A percentile compares a stretch with the other conserved stretches of the same genome.
These are phyloP conservation scores for sweet orange (Citrus sinensis) DNA, from an alignment of 345 rosid species.

Conservation along the genomic window DNA sequence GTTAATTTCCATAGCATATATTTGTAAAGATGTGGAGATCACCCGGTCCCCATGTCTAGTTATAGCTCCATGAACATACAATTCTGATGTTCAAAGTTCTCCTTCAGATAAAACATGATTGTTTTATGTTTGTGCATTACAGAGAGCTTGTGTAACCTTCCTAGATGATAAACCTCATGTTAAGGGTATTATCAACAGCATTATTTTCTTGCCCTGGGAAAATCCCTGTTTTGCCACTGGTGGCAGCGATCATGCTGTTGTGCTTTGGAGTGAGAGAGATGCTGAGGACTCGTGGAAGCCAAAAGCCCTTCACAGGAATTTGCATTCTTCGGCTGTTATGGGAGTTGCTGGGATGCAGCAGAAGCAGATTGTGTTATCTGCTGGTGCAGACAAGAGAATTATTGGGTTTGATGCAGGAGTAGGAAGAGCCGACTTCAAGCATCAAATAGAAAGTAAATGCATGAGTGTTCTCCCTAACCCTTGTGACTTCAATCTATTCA, in stretches of 20 bases:
- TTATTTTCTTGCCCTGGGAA: slow-evolving; percentile 85
- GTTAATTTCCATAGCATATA: neutral
- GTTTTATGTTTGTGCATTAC: slow-evolving; percentile 20
- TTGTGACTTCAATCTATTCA: slow-evolving; percentile 84
- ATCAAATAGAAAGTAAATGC: slow-evolving; percentile 89
- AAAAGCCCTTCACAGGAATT: slow-evolving; percentile 59
- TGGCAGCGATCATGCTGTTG: slow-evolving; percentile 86
- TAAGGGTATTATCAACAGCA: slow-evolving; percentile 81
- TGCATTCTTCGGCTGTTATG: slow-evolving; percentile 95
- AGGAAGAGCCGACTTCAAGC: slow-evolving; percentile 70
- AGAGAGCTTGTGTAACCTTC: slow-evolving; percentile 59
- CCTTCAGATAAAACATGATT: neutral
- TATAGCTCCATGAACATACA: neutral
- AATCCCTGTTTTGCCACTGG: slow-evolving; percentile 69
- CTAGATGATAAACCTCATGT: slow-evolving; percentile 75
- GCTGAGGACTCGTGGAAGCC: slow-evolving; percentile 72
- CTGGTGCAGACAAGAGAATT: slow-evolving; percentile 83
- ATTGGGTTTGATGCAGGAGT: slow-evolving; percentile 67
- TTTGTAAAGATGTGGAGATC: neutral
- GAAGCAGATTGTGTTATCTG: slow-evolving; percentile 72
- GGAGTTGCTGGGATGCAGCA: slow-evolving; percentile 88
- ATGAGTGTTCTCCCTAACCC: slow-evolving; percentile 95
- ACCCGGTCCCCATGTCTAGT: neutral
- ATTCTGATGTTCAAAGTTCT: neutral
- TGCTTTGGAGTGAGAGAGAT: slow-evolving; percentile 73